Conservation (phyloP, 1,139 yeast genomes). For the Geotrichum cucujoidarum region DNA sequence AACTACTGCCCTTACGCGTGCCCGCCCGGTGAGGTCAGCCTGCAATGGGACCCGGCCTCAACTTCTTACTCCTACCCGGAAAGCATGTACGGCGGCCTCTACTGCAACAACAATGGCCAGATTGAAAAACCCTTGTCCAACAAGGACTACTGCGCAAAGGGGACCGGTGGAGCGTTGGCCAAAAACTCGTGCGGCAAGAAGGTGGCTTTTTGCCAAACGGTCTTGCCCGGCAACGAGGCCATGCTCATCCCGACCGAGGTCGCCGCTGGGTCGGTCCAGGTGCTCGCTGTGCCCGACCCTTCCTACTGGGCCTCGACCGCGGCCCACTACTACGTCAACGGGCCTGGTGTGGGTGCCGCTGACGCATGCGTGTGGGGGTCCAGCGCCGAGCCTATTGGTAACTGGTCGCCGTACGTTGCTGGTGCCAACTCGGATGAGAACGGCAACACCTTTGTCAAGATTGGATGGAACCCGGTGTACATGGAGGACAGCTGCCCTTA, state of each 20-base stretch:
- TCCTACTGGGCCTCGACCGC: conserved; percentile 59
- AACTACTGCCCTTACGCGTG: conserved; percentile 86
- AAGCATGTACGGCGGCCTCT: conserved; percentile 75
- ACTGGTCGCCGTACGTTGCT: conserved; percentile 92
- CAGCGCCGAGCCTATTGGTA: conserved; percentile 61
- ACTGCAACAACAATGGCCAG: conserved; percentile 66
- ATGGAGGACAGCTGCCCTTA: conserved; percentile 55
- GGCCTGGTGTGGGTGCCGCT: conserved; percentile 72
- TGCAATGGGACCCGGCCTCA: conserved; percentile 66
- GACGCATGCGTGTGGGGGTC: conserved; percentile 89
- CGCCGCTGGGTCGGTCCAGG: conserved; percentile 42
- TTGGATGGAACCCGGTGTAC: conserved; percentile 89
- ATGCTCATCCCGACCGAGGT: conserved; percentile 83
- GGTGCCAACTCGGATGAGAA: conserved; percentile 73
- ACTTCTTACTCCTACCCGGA: conserved; percentile 78
- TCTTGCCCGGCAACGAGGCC: conserved; percentile 87
- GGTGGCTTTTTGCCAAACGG: conserved; percentile 89
- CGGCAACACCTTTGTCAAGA: conserved; percentile 70
- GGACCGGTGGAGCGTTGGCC: conserved; percentile 66
- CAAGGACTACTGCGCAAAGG: conserved; percentile 61
- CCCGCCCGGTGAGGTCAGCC: conserved; percentile 75
- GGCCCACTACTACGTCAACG: conserved; percentile 79
- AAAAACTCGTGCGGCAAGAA: conserved; percentile 44
- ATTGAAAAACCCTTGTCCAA: conserved; percentile 57
- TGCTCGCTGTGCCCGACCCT: conserved; percentile 79